Percentiles rank a stretch among this genome's conserved stretches.
phyloP scores from a whole-genome alignment of 768 basidiomycete species.

The Pleurotus ostreatus region DNA sequence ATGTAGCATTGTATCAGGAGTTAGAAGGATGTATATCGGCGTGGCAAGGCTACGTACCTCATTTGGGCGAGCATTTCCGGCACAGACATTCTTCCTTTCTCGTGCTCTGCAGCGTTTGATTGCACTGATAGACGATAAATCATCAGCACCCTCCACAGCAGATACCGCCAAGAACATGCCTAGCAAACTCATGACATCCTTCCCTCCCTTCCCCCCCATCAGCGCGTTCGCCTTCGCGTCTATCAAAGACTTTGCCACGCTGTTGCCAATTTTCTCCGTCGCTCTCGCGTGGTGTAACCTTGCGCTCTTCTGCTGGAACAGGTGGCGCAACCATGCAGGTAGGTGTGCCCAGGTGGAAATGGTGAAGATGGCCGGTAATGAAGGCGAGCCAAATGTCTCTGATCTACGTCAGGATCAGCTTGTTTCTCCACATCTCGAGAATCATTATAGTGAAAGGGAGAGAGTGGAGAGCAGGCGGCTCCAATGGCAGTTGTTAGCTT shows the following conservation, averaged over 20 bases:
- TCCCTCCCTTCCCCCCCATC: slow-evolving; percentile 42
- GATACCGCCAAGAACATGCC: background rate
- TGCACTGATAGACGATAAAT: slow-evolving; percentile 12
- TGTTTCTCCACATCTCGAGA: background rate
- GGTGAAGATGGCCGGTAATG: slow-evolving; percentile 42
- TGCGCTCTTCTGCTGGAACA: slow-evolving; percentile 38
- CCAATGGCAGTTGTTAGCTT: slow-evolving; percentile 15
- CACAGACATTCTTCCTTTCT: slow-evolving; percentile 14
- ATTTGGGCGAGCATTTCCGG: slow-evolving; percentile 15
- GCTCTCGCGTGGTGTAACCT: slow-evolving; percentile 39
- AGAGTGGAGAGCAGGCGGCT: background rate
- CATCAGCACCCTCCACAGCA: background rate
- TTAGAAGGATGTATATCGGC: slow-evolving; percentile 17
- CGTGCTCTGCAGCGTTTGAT: slow-evolving; percentile 16
- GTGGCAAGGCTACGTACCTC: slow-evolving; percentile 1
- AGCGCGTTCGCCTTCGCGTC: slow-evolving; percentile 44
- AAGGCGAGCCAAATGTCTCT: slow-evolving; percentile 44
- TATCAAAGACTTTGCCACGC: slow-evolving; percentile 42
- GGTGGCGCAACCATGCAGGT: slow-evolving; percentile 42
- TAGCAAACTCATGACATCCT: slow-evolving; percentile 26
- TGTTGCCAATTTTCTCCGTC: slow-evolving; percentile 39
- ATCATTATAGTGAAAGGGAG: background rate
- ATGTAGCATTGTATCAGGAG: background rate
- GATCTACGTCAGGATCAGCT: slow-evolving; percentile 23
- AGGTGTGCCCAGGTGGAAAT: slow-evolving; percentile 31